These are phyloP conservation scores for Kodamaea suecica DNA, from an alignment of 1,139 yeast species.

Conservation along the genomic window DNA sequence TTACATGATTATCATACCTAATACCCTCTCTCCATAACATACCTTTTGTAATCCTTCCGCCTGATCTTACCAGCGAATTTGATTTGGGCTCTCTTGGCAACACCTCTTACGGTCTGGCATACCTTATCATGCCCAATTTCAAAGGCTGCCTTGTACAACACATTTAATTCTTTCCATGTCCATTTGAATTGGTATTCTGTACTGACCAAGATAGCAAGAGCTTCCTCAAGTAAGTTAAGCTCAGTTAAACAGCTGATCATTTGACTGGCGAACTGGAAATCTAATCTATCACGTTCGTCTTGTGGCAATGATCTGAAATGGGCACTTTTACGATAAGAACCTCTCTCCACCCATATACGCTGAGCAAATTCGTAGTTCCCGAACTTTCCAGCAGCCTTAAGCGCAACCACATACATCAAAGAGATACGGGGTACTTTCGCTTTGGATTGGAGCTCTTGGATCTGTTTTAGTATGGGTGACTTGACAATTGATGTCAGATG, in stretches of 20 bases:
- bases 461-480: constrained; percentile 26
- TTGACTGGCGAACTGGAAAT: constrained; percentile 65
- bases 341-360: constrained; percentile 74
- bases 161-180: constrained; percentile 57
- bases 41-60: constrained; percentile 30
- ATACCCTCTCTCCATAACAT: constrained; percentile 32
- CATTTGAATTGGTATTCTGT: constrained; percentile 70
- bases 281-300: constrained; percentile 45
- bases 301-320: constrained; percentile 42
- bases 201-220: constrained; percentile 62
- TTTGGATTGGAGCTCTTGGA: constrained; percentile 4
- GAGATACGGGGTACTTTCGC: constrained; percentile 45
- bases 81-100: constrained; percentile 31
- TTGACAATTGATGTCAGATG: constrained; percentile 15
- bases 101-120: constrained; percentile 34
- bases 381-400: constrained; percentile 62
- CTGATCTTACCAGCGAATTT: constrained; percentile 41
- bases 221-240: constrained; percentile 61
- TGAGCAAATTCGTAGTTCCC: constrained; percentile 57
- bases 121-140: constrained; percentile 47
- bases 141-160: constrained; percentile 46
- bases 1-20: constrained; percentile 17
- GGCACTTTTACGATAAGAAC: constrained; percentile 57
- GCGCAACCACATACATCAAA: constrained; percentile 56
- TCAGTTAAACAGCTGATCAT: constrained; percentile 56